A percentile compares a stretch with the other conserved stretches of the same genome.
Evolutionary conservation across 805 yeast species (phyloP).

Genomic region (Yamadazyma scolyti): DNA sequence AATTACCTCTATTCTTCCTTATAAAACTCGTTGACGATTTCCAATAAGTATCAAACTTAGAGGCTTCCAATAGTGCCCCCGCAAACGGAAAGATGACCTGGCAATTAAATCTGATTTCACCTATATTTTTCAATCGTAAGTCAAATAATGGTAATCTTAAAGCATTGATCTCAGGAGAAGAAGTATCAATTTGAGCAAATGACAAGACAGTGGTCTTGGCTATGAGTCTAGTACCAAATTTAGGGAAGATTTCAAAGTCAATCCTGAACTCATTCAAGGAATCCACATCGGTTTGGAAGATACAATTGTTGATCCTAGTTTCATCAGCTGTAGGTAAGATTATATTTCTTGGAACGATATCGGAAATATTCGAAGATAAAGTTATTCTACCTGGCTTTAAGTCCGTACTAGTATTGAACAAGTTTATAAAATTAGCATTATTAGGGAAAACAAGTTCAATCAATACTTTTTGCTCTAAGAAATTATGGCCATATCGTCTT

Average conservation of each 20-base stretch:
- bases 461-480: slow-evolving; percentile 83
- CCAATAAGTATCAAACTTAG: slow-evolving; percentile 96
- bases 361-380: slow-evolving; percentile 69
- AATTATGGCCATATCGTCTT: slow-evolving; percentile 93
- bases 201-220: slow-evolving; percentile 85
- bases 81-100: slow-evolving; percentile 87
- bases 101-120: slow-evolving; percentile 71
- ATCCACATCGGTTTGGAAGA: slow-evolving; percentile 80
- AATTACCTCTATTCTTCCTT: slow-evolving; percentile 15
- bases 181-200: slow-evolving; percentile 35
- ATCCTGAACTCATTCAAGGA: slow-evolving; percentile 59
- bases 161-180: slow-evolving; percentile 37
- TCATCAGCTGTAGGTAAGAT: slow-evolving; percentile 70
- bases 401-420: slow-evolving; percentile 40
- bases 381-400: slow-evolving; percentile 78
- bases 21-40: slow-evolving; percentile 70
- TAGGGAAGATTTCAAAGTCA: slow-evolving; percentile 89
- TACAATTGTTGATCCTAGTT: slow-evolving; percentile 48
- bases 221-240: slow-evolving; percentile 87
- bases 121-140: slow-evolving; percentile 73
- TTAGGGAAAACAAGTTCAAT: slow-evolving; percentile 69
- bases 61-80: slow-evolving; percentile 79
- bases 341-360: slow-evolving; percentile 84
- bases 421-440: slow-evolving; percentile 41
- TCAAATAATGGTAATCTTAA: slow-evolving; percentile 75